A percentile compares a stretch with the other conserved stretches of the same genome.
These are phyloP conservation scores for Aspergillus flavus DNA, from an alignment of 2,329 filamentous ascomycete genomes.

Conservation along the genomic window DNA sequence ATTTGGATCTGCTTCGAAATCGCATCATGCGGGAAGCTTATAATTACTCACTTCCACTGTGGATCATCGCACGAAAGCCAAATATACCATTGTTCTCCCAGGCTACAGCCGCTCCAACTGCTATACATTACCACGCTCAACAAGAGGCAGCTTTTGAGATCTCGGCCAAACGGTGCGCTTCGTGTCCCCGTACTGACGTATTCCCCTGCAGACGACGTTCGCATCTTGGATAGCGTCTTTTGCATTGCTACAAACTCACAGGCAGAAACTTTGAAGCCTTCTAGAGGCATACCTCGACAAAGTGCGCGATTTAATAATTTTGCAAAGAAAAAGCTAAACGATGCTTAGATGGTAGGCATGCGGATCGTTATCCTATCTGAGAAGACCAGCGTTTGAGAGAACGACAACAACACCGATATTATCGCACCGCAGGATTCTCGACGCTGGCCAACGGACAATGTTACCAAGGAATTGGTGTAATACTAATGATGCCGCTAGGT, in stretches of 20 bases:
- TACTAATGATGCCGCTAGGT: background rate
- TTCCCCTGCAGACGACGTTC: background rate
- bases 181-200: background rate
- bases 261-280: slow-evolving; percentile 2
- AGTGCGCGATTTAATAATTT: background rate
- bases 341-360: background rate
- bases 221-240: background rate
- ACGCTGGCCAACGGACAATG: background rate
- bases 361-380: background rate
- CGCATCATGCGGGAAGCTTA: background rate
- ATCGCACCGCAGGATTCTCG: background rate
- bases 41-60: background rate
- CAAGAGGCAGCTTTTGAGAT: background rate
- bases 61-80: background rate
- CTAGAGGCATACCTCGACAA: background rate
- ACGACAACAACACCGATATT: background rate
- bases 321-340: background rate
- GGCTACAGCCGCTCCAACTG: background rate
- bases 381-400: background rate
- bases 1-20: background rate
- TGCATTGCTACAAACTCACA: background rate
- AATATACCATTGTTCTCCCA: background rate
- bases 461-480: background rate
- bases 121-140: background rate
- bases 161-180: background rate